Percentiles rank a stretch among this genome's conserved stretches.
These are phyloP conservation scores for Beta lomatogona DNA, from an alignment of 179 eudicot genomes.

Conservation along the genomic window DNA sequence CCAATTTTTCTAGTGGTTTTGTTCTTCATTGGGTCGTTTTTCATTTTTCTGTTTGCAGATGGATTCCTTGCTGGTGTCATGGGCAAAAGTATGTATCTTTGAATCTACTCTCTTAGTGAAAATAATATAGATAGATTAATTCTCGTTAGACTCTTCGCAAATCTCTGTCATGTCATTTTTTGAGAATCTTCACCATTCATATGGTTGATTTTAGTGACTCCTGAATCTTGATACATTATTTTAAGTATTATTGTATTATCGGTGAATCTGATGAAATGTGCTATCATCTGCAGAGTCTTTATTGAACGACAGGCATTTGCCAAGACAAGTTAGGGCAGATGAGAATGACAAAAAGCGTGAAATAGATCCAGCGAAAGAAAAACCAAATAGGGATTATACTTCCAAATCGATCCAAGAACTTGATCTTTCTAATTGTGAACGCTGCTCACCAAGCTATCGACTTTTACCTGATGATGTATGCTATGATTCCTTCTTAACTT, in stretches of 20 bases:
- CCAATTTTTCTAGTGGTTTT: background rate
- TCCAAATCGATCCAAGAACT: slow-evolving; percentile 92
- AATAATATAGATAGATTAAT: background rate
- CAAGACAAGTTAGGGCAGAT: slow-evolving; percentile 54
- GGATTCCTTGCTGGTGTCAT: slow-evolving; percentile 88
- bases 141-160: background rate
- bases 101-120: background rate
- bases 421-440: slow-evolving; percentile 85
- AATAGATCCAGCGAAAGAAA: slow-evolving; percentile 61
- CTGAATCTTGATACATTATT: background rate
- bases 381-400: slow-evolving; percentile 62
- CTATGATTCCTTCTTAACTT: background rate
- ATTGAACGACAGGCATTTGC: slow-evolving; percentile 62
- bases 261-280: slow-evolving; percentile 3
- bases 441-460: slow-evolving; percentile 94
- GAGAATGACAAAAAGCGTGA: slow-evolving; percentile 82
- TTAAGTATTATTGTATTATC: background rate
- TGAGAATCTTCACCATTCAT: slow-evolving; percentile 3
- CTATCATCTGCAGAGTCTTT: slow-evolving; percentile 53
- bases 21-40: background rate
- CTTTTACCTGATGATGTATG: slow-evolving; percentile 86
- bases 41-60: slow-evolving; percentile 54
- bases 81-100: slow-evolving; percentile 66
- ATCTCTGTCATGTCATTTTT: background rate
- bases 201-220: background rate